Evolutionary conservation across 1,284 basidiomycete genomes (phyloP).

Genomic region (Fomitiporia mediterranea): DNA sequence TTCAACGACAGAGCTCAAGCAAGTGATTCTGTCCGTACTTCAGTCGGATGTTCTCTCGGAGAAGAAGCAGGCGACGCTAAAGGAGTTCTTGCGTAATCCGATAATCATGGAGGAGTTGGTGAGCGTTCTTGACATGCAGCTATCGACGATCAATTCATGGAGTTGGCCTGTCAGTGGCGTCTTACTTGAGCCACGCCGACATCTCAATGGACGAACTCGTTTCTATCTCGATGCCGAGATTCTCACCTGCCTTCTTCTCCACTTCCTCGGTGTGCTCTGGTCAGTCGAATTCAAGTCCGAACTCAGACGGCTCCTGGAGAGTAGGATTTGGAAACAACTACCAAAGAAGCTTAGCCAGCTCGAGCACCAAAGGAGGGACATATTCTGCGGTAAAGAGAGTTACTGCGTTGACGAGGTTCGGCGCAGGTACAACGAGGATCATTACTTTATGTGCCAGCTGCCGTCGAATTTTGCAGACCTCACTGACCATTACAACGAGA

Average conservation of each 20-base stretch:
- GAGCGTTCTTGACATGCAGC: conserved; percentile 41
- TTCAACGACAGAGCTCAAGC: conserved; percentile 27
- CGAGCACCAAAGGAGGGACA: conserved; percentile 12
- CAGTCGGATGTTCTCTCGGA: conserved; percentile 35
- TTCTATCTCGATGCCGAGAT: conserved; percentile 44
- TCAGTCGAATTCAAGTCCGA: conserved; percentile 35
- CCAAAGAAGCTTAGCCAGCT: conserved; percentile 3
- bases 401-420: neutral
- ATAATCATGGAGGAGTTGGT: conserved; percentile 37
- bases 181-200: conserved; percentile 38
- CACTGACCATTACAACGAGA: conserved; percentile 5
- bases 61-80: conserved; percentile 36
- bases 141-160: conserved; percentile 37
- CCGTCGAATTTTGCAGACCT: neutral
- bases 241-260: conserved; percentile 39
- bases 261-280: conserved; percentile 39
- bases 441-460: conserved; percentile 21
- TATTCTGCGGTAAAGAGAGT: neutral
- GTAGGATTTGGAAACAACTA: conserved; percentile 33
- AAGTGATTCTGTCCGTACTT: conserved; percentile 33
- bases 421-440: neutral
- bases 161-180: conserved; percentile 38
- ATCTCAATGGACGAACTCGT: conserved; percentile 42
- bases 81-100: conserved; percentile 36
- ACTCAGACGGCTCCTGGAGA: conserved; percentile 30